Percentiles rank a stretch among this genome's conserved stretches.
phyloP scores from a whole-genome alignment of 805 yeast genomes.

The Cephaloascus albidus region DNA sequence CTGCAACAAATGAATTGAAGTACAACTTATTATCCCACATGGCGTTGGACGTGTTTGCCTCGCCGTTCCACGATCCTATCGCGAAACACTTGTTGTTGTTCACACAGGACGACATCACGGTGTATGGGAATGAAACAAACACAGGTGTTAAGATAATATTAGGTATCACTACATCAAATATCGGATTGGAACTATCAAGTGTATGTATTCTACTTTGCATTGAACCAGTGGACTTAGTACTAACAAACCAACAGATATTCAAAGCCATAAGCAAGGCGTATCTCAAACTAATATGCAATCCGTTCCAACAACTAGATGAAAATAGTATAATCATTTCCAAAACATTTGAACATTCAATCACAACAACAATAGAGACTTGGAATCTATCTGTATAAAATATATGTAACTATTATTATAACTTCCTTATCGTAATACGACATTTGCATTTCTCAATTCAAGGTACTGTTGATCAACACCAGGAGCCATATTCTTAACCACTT shows the following conservation, averaged over 20 bases:
- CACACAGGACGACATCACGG: slow-evolving; percentile 57
- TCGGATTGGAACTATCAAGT: slow-evolving; percentile 8
- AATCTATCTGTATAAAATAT: too few species aligned
- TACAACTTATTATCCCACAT: slow-evolving; percentile 69
- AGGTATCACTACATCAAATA: slow-evolving; percentile 31
- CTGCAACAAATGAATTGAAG: slow-evolving; percentile 14
- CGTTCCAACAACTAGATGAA: slow-evolving; percentile 36
- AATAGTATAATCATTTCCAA: slow-evolving; percentile 5
- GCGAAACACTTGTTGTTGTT: slow-evolving; percentile 39
- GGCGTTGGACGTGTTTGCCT: slow-evolving; percentile 61
- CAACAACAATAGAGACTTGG: background rate
- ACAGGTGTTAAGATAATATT: slow-evolving; percentile 60
- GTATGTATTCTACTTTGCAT: slow-evolving; percentile 6
- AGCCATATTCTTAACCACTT: slow-evolving; percentile 66
- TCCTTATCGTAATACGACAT: slow-evolving; percentile 62
- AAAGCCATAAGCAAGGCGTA: slow-evolving; percentile 44
- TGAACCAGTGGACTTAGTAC: slow-evolving; percentile 1
- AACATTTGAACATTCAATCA: slow-evolving; percentile 2
- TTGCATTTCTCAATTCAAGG: slow-evolving; percentile 78
- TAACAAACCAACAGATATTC: slow-evolving; percentile 12
- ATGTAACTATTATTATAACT: too few species aligned
- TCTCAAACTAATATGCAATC: slow-evolving; percentile 49
- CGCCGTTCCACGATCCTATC: slow-evolving; percentile 33
- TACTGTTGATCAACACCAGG: slow-evolving; percentile 94
- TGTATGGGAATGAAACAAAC: slow-evolving; percentile 61